Evolutionary conservation across 108 stramenopile species (phyloP).

Genomic region (Nitzschia sp.): DNA sequence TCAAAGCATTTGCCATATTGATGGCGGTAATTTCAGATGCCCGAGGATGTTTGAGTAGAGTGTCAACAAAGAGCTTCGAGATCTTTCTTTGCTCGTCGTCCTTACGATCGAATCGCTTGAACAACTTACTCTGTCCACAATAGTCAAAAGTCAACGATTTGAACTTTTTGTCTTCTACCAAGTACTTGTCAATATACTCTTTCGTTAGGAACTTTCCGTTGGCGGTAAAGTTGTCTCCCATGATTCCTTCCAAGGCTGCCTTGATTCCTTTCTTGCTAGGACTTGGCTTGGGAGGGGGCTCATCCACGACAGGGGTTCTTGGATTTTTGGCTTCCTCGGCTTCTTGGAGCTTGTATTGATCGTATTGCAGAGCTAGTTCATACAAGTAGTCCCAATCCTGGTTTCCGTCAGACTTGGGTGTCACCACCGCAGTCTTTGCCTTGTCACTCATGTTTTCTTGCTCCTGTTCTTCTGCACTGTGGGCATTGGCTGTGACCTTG

Average conservation of each 20-base stretch:
- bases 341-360: constrained; percentile 29
- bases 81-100: constrained; percentile 30
- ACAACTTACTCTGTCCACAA: constrained; percentile 29
- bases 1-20: constrained; percentile 31
- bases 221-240: constrained; percentile 34
- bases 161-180: constrained; percentile 32
- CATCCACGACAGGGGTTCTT: background rate
- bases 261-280: constrained; percentile 23
- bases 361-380: constrained; percentile 29
- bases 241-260: constrained; percentile 20
- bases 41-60: constrained; percentile 37
- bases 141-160: constrained; percentile 35
- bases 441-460: constrained; percentile 7
- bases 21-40: constrained; percentile 33
- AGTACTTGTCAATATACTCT: constrained; percentile 26
- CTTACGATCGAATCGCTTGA: constrained; percentile 33
- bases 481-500: background rate
- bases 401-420: constrained; percentile 14
- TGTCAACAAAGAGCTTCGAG: constrained; percentile 33
- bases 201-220: constrained; percentile 31
- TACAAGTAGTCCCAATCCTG: constrained; percentile 36
- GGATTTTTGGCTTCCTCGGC: constrained; percentile 15
- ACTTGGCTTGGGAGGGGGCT: background rate
- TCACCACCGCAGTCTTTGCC: constrained; percentile 5
- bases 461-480: constrained; percentile 4